phyloP scores from a whole-genome alignment of 441 rosid species.

The Raphanus hybrid region DNA sequence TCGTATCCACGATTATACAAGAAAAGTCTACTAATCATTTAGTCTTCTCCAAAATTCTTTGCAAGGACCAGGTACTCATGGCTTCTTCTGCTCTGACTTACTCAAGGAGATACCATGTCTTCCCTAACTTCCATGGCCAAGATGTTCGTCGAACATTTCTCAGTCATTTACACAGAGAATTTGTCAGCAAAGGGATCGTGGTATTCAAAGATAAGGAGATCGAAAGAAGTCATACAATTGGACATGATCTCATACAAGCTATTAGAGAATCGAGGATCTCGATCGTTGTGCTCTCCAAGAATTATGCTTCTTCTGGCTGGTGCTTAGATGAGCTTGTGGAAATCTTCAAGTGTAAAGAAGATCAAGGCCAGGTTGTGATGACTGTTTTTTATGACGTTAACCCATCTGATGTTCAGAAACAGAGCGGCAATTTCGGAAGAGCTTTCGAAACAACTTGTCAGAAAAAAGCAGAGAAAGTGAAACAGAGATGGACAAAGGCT shows the following conservation, averaged over 20 bases:
- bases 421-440: not conserved
- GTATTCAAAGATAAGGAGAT: not conserved
- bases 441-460: not conserved
- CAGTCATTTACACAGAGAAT: slow-evolving; percentile 10
- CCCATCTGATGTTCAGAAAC: not conserved
- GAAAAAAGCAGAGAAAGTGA: not conserved
- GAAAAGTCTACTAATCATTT: not conserved
- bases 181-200: slow-evolving; percentile 12
- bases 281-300: slow-evolving; percentile 15
- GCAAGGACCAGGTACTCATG: not conserved
- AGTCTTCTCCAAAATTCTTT: not conserved
- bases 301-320: slow-evolving; percentile 22
- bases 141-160: slow-evolving; percentile 16
- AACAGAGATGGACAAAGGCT: slow-evolving; percentile 13
- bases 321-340: slow-evolving; percentile 23
- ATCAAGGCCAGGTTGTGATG: not conserved
- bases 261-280: slow-evolving; percentile 10
- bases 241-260: not conserved
- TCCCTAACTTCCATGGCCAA: not conserved
- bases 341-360: not conserved
- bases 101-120: not conserved
- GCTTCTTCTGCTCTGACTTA: not conserved
- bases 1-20: not conserved
- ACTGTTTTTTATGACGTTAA: not conserved
- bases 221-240: not conserved